phyloP scores from a whole-genome alignment of 495 filamentous ascomycete species.

The Penicillium mononematosum region DNA sequence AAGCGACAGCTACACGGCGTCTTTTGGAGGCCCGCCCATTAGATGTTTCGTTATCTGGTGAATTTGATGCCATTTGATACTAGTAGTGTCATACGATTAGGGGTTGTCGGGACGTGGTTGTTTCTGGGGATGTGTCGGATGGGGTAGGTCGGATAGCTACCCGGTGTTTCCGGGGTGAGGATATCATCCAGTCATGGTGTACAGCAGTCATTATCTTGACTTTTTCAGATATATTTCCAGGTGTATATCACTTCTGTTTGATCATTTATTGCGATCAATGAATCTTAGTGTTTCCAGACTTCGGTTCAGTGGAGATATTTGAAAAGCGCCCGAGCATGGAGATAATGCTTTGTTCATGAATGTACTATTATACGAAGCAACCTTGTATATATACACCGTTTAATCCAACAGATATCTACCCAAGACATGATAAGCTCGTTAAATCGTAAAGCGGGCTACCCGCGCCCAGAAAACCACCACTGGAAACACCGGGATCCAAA shows the following conservation, averaged over 20 bases:
- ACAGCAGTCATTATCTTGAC: background rate
- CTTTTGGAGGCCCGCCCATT: conserved; percentile 26
- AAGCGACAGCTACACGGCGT: conserved; percentile 41
- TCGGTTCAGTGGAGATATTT: background rate
- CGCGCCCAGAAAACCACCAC: background rate
- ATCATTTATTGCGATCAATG: background rate
- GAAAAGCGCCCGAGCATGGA: background rate
- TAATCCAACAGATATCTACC: background rate
- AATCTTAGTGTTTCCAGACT: background rate
- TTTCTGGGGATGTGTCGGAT: conserved; percentile 1
- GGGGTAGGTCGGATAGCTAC: background rate
- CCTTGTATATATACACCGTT: background rate
- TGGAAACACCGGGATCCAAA: background rate
- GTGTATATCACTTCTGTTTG: background rate
- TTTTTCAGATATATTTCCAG: background rate
- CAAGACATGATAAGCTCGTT: background rate
- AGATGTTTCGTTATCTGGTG: background rate
- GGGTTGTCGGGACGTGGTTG: background rate
- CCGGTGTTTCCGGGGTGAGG: background rate
- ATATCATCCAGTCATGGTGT: background rate
- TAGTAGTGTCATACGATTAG: background rate
- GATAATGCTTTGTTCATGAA: background rate
- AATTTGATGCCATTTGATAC: conserved; percentile 12
- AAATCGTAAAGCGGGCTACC: background rate
- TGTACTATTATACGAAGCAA: background rate